Evolutionary conservation across 2,329 filamentous ascomycete genomes (phyloP), one percentile per base, ranked within the genome.

Genomic region (Diaporthe destruens): DNA sequence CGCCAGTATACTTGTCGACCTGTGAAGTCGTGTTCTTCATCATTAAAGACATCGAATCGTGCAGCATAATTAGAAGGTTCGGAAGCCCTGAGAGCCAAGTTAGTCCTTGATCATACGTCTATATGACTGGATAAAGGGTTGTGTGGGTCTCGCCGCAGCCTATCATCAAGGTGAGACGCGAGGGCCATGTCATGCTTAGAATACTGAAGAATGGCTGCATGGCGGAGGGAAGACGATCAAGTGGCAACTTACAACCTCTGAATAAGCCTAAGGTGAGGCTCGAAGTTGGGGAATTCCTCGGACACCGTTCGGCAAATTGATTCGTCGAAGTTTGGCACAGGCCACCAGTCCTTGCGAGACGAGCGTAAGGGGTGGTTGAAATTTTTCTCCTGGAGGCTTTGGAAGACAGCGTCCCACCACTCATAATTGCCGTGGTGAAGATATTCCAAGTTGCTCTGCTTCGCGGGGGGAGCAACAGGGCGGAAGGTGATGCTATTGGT

Each of bases 391-490:
- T 16, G n/a, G n/a, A 59, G 55, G 34, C 34, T 25, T 2, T 18
- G 2, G n/a, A 59, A 59, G 23, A 36, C 20, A 5, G 7, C 2
- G 6, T 18, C 7, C 55, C 55, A 59, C 34, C 20, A 59, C 9
- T 25, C 0, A 7, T 8, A 0, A 2, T 14, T 25, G 2, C 1
- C 14, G 2, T 9, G 3, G 1, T 12, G 1, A 23, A 8, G 16
- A 42, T 59, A 59, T 12, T 9, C 1, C 25, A 59, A 1, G n/a
- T 59, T 59, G 6, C 14, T 6, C 5, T 25, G 55, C n/a, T 59
- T 59, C n/a, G 34, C 55, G n/a, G 5, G 12, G 12, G 55, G 55
- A 59, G 34, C n/a, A 59, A 25, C n/a, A 39, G 34, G 23, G n/a
- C n/a, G 39, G 34, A 59, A 59, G 34, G 55, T 59, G 55, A 59